phyloP scores from a whole-genome alignment of 495 filamentous ascomycete genomes.

The Elaphomyces granulatus region DNA sequence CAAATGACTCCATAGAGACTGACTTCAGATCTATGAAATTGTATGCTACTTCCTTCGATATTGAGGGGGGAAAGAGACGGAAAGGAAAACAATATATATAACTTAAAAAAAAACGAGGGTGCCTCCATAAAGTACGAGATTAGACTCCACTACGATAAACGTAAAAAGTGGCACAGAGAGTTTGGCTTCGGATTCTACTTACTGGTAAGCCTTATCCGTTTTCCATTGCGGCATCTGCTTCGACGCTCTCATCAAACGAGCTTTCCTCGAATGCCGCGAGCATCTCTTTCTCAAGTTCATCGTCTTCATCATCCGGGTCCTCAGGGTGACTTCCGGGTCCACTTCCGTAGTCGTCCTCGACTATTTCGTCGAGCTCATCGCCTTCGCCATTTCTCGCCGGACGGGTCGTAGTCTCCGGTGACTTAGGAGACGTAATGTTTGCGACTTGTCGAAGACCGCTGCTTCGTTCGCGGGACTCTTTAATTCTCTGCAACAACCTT shows the following conservation, averaged over 20 bases:
- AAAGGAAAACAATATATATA: too few relatives aligned
- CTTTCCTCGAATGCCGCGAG: slow-evolving; percentile 48
- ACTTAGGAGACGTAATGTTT: slow-evolving; percentile 18
- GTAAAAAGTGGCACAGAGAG: too few relatives aligned
- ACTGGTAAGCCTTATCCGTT: slow-evolving; percentile 16
- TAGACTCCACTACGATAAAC: too few relatives aligned
- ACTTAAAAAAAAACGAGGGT: too few relatives aligned
- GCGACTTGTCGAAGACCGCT: slow-evolving; percentile 33
- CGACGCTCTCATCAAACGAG: slow-evolving; percentile 22
- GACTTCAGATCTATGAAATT: too few relatives aligned
- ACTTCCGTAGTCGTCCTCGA: slow-evolving; percentile 18
- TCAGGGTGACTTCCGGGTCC: slow-evolving; percentile 13
- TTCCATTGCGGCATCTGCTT: slow-evolving; percentile 18
- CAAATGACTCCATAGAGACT: too few relatives aligned
- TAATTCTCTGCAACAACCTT: slow-evolving; percentile 32
- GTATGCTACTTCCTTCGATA: too few relatives aligned
- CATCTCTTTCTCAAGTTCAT: slow-evolving; percentile 52
- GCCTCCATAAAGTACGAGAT: too few relatives aligned
- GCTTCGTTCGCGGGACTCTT: slow-evolving; percentile 35
- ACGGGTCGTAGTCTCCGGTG: too few relatives aligned
- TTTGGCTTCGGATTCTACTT: too few relatives aligned
- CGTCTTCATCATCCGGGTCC: slow-evolving; percentile 37
- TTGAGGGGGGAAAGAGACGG: too few relatives aligned
- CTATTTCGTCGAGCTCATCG: slow-evolving; percentile 7
- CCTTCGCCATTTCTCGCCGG: slow-evolving; percentile 5